phyloP scores from a whole-genome alignment of 2,329 filamentous ascomycete species.

The Lachnellula willkommii region DNA sequence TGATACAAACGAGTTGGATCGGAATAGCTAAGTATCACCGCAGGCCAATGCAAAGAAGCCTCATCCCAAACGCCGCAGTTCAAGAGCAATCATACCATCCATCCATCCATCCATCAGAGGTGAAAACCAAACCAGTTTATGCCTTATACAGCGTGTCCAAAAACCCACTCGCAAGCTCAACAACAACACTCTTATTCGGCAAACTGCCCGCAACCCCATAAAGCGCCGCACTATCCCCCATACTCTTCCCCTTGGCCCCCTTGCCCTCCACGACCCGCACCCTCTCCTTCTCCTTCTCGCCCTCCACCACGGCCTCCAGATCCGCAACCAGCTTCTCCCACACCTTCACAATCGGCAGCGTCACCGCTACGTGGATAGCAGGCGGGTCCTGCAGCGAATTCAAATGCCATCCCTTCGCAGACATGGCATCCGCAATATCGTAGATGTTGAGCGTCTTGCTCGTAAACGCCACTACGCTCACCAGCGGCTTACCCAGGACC shows the following conservation, averaged over 20 bases:
- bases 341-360: slow-evolving; percentile 74
- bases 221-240: slow-evolving; percentile 77
- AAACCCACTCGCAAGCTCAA: slow-evolving; percentile 84
- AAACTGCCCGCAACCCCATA: slow-evolving; percentile 94
- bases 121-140: slow-evolving; percentile 35
- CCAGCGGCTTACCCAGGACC: slow-evolving; percentile 77
- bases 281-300: slow-evolving; percentile 75
- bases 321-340: slow-evolving; percentile 76
- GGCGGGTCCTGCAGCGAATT: slow-evolving; percentile 90
- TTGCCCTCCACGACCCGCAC: slow-evolving; percentile 66
- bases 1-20: not conserved
- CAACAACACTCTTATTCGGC: slow-evolving; percentile 92
- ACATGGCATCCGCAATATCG: slow-evolving; percentile 88
- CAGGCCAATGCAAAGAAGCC: not conserved
- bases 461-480: slow-evolving; percentile 84
- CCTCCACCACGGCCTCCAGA: slow-evolving; percentile 59
- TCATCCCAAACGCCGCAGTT: not conserved
- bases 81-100: no score
- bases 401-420: slow-evolving; percentile 82
- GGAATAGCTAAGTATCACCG: not conserved
- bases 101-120: no score
- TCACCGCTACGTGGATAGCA: slow-evolving; percentile 91
- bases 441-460: slow-evolving; percentile 86
- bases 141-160: slow-evolving; percentile 90
- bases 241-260: slow-evolving; percentile 57